Evolutionary conservation across 108 stramenopile genomes (phyloP).

Genomic region (Aurantiochytrium sp.): DNA sequence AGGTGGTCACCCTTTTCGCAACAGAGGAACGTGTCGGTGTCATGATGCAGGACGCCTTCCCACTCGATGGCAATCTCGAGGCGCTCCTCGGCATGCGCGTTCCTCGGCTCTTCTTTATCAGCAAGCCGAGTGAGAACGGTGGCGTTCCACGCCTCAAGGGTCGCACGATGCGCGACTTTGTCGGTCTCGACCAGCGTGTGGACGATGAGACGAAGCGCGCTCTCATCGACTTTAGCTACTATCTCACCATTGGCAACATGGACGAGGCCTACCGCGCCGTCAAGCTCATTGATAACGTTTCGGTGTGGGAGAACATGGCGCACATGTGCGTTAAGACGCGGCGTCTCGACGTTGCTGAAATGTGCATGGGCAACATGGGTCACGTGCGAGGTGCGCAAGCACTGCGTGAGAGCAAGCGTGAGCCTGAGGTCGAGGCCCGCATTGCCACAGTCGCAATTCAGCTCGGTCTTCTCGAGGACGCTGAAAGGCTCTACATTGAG

Average conservation of each 20-base stretch:
- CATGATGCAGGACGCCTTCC: slow-evolving; percentile 47
- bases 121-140: slow-evolving; percentile 10
- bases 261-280: slow-evolving; percentile 60
- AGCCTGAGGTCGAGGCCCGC: slow-evolving; percentile 42
- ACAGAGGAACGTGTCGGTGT: slow-evolving; percentile 30
- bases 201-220: slow-evolving; percentile 31
- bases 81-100: slow-evolving; percentile 48
- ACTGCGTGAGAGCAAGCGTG: slow-evolving; percentile 41
- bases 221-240: slow-evolving; percentile 55
- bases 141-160: neutral
- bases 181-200: slow-evolving; percentile 42
- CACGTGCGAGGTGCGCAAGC: slow-evolving; percentile 50
- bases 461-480: slow-evolving; percentile 56
- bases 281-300: slow-evolving; percentile 37
- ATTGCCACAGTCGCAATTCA: slow-evolving; percentile 58
- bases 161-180: slow-evolving; percentile 57
- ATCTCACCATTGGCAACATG: slow-evolving; percentile 51
- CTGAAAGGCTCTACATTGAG: slow-evolving; percentile 50
- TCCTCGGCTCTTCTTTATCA: slow-evolving; percentile 49
- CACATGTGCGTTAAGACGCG: slow-evolving; percentile 63
- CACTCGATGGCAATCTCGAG: slow-evolving; percentile 27
- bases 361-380: slow-evolving; percentile 62
- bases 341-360: slow-evolving; percentile 63
- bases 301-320: slow-evolving; percentile 64
- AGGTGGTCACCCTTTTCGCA: neutral